Conservation (phyloP, 140 eudicot species). For the Anethum foeniculum region DNA sequence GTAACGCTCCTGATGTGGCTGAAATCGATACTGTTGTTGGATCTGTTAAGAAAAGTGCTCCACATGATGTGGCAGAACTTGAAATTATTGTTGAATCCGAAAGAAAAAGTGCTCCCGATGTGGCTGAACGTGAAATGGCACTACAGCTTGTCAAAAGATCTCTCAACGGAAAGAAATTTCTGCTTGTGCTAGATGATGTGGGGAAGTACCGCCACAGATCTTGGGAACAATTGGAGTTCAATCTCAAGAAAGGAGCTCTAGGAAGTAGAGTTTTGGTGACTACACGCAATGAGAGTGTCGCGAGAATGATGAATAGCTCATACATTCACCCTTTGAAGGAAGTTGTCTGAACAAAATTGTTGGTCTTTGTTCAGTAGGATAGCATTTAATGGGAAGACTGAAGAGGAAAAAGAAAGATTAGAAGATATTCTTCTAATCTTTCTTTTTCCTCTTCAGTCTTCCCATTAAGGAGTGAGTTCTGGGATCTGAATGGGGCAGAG, state of each 20-base stretch:
- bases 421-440: too few species aligned
- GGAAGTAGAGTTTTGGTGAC: constrained; percentile 38
- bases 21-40: too few species aligned
- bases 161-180: constrained; percentile 17
- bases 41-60: not conserved
- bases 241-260: constrained; percentile 19
- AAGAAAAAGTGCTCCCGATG: constrained; percentile 10
- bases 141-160: constrained; percentile 7
- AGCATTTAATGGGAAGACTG: constrained; percentile 25
- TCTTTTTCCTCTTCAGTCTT: too few species aligned
- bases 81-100: constrained; percentile 17
- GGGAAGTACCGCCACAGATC: constrained; percentile 20
- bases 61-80: not conserved
- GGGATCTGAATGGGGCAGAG: constrained; percentile 30
- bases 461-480: constrained; percentile 38
- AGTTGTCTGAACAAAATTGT: constrained; percentile 21
- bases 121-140: constrained; percentile 14
- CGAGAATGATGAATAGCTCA: constrained; percentile 17
- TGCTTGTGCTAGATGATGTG: constrained; percentile 44
- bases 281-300: constrained; percentile 1
- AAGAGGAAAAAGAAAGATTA: constrained; percentile 9
- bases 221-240: constrained; percentile 26
- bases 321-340: constrained; percentile 15
- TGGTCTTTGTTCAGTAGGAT: constrained; percentile 28
- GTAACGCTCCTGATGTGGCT: constrained; percentile 12